Evolutionary conservation across 805 yeast genomes (phyloP).

Genomic region (Wickerhamiella kurtzmanii): DNA sequence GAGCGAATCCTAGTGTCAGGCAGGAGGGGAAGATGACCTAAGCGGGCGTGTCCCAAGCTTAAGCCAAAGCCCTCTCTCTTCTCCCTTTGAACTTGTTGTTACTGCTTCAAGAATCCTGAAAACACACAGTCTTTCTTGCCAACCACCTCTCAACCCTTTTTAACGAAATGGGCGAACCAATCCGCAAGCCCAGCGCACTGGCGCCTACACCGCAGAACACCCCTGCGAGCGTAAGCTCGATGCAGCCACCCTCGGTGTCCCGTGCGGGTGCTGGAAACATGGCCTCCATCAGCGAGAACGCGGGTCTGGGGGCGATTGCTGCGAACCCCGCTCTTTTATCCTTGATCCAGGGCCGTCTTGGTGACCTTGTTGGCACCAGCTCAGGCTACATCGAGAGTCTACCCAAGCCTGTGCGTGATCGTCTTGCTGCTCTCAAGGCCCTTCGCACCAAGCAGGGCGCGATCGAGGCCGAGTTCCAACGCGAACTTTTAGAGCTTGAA

Average conservation of each 20-base stretch:
- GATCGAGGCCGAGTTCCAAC: conserved; percentile 82
- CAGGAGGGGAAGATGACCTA: neutral
- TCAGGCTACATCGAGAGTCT: conserved; percentile 73
- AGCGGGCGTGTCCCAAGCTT: neutral
- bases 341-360: conserved; percentile 81
- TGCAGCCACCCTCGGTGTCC: conserved; percentile 23
- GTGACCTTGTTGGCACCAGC: conserved; percentile 69
- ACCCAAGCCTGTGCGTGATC: conserved; percentile 56
- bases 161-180: conserved; percentile 89
- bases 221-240: conserved; percentile 76
- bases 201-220: conserved; percentile 99
- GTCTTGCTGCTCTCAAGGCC: conserved; percentile 71
- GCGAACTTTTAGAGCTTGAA: conserved; percentile 76
- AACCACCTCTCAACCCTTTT: neutral
- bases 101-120: no score
- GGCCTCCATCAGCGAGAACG: conserved; percentile 60
- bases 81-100: no score
- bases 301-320: conserved; percentile 23
- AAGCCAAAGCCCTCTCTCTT: no score
- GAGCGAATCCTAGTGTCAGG: no score
- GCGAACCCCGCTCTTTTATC: conserved; percentile 74
- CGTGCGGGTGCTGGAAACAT: conserved; percentile 13
- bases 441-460: conserved; percentile 67
- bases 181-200: conserved; percentile 56
- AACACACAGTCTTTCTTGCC: no score